A percentile compares a stretch with the other conserved stretches of the same genome.
Evolutionary conservation across 768 basidiomycete genomes (phyloP).

Genomic region (Bullera alba): DNA sequence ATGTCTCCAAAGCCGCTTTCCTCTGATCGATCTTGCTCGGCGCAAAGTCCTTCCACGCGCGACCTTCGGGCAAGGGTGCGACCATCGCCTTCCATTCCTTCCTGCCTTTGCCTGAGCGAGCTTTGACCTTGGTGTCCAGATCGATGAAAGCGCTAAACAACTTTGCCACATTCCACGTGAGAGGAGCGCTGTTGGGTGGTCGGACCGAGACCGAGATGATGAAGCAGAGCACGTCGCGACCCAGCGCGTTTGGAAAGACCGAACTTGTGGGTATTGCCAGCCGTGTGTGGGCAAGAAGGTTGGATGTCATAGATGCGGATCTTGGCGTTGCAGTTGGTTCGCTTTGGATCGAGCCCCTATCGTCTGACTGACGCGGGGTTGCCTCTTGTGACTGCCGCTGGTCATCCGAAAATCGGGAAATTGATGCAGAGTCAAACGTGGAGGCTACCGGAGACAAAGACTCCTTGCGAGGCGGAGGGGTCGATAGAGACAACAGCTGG

Average conservation of each 20-base stretch:
- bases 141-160: constrained; percentile 86
- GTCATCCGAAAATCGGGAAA: neutral
- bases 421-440: neutral
- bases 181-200: constrained; percentile 28
- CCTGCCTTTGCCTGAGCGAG: constrained; percentile 55
- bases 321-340: neutral
- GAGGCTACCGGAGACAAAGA: neutral
- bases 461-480: neutral
- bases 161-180: constrained; percentile 80
- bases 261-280: constrained; percentile 70
- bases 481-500: neutral
- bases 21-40: constrained; percentile 94
- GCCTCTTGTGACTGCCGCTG: neutral
- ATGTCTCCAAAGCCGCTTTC: constrained; percentile 68
- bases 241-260: constrained; percentile 79
- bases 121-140: constrained; percentile 71
- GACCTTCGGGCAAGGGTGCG: constrained; percentile 75
- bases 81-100: constrained; percentile 62
- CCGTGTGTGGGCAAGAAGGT: constrained; percentile 65
- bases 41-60: constrained; percentile 92
- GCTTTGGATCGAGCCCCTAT: neutral
- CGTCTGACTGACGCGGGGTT: neutral
- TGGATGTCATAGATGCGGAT: constrained; percentile 19
- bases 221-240: constrained; percentile 88
- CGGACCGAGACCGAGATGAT: constrained; percentile 58